phyloP scores from a whole-genome alignment of 305 asterid species.

The Fraxinus latifolia region DNA sequence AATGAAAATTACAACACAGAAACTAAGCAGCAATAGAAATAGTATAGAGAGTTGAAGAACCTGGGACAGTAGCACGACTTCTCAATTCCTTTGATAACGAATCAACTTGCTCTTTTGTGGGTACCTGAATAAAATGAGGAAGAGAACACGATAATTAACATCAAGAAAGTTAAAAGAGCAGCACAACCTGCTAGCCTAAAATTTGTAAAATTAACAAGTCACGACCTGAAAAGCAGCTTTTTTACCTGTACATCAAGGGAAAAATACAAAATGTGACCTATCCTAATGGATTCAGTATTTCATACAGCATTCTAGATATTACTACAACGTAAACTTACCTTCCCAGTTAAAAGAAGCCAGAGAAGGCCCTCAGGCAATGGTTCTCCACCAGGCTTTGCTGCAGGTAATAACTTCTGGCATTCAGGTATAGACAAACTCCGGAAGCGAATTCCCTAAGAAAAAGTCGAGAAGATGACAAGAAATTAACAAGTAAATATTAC shows the following conservation, averaged over 20 bases:
- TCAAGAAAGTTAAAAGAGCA: neutral
- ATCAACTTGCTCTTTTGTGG: constrained; percentile 77
- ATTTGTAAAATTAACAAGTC: neutral
- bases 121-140: constrained; percentile 43
- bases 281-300: neutral
- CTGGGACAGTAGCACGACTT: constrained; percentile 75
- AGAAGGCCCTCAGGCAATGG: constrained; percentile 99
- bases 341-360: constrained; percentile 97
- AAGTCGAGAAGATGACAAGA: constrained; percentile 19
- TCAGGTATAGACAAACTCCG: constrained; percentile 95
- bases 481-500: neutral
- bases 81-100: constrained; percentile 65
- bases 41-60: constrained; percentile 31
- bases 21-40: neutral
- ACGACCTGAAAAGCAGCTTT: neutral
- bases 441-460: constrained; percentile 84
- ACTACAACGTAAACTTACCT: constrained; percentile 34
- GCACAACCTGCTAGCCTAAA: neutral
- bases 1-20: neutral
- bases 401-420: constrained; percentile 87
- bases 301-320: neutral
- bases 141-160: neutral
- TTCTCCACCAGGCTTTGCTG: constrained; percentile 88
- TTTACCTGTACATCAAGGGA: neutral
- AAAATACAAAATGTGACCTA: constrained; percentile 5